Conservation (phyloP, 2,329 filamentous ascomycete genomes). For the Cladosporium oxysporum region DNA sequence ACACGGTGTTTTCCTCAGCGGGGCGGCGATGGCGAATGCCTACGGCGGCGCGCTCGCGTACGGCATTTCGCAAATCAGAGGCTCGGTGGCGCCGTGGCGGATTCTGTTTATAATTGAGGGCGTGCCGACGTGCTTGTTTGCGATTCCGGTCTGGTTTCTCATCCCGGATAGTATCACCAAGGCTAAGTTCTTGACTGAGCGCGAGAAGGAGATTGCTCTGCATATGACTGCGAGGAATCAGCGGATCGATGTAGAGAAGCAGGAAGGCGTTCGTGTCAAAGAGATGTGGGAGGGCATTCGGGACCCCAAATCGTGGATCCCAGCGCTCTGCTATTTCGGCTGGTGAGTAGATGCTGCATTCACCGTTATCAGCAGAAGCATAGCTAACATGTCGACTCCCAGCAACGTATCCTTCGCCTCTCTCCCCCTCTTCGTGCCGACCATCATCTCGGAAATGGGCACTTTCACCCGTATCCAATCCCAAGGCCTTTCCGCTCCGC, state of each 20-base stretch:
- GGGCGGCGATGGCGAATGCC: constrained; percentile 71
- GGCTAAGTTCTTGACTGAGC: constrained; percentile 55
- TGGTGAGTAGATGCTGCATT: constrained; percentile 33
- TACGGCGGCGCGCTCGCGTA: constrained; percentile 71
- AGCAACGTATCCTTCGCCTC: constrained; percentile 64
- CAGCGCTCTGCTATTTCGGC: constrained; percentile 58
- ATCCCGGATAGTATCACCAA: constrained; percentile 55
- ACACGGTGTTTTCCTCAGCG: constrained; percentile 55
- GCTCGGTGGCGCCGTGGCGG: constrained; percentile 63
- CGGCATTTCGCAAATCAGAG: constrained; percentile 62
- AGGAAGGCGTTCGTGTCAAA: constrained; percentile 46
- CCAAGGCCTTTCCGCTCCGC: constrained; percentile 70
- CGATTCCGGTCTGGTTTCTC: constrained; percentile 56
- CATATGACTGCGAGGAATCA: constrained; percentile 31
- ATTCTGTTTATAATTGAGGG: constrained; percentile 64
- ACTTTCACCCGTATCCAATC: constrained; percentile 63
- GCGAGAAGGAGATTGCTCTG: constrained; percentile 60
- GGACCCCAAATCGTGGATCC: constrained; percentile 35
- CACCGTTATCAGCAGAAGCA: neutral
- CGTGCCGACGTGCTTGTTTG: constrained; percentile 58
- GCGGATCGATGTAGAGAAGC: constrained; percentile 33
- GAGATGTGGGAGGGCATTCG: constrained; percentile 52
- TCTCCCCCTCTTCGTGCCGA: constrained; percentile 47
- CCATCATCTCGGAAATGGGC: constrained; percentile 59
- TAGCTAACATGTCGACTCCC: neutral